Evolutionary conservation across 306 rosid species (phyloP), one percentile per base, ranked within the genome.

Genomic region (Castanea sativa): DNA sequence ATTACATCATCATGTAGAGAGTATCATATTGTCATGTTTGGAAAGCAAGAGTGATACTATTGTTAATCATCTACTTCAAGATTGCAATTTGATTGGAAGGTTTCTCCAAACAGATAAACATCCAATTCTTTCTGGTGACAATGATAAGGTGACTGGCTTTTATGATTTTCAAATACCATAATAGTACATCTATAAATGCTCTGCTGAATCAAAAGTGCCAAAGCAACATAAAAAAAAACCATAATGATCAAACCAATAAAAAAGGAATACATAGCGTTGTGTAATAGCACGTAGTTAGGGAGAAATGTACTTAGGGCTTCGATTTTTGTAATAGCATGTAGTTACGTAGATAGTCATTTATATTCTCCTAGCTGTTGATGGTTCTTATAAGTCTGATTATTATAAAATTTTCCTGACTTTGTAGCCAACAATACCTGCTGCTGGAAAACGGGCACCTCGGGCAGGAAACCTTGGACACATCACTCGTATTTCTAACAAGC

Each of bases 1-100:
- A 18, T 73, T 96, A 80, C 99, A 96, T 75, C 99, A 93, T 86
- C 99, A 93, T 82, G 92, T 91, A 69, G 98, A 96, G 79, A 96
- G 95, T 84, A 92, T 93, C 69, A 79, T 93, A 74, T 55, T 89
- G 43, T 93, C 97, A 30, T 93, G 97, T 80, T 90, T 93, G 90
- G 99, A 91, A 77, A 93, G 99, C 80, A 91, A 88, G 92, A 83
- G 77, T 52, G 92, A 91, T 75, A 83, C 78, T 45, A 76, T 91
- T 73, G 90, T 88, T 74, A 87, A 87, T 78, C 96, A 93, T 88
- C 91, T 96, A 83, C 96, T 96, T 59, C 88, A 55, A 77, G 97
- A 91, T 73, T 93, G 98, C 80, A 85, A 91, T 88, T 87, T 96
- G 87, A 80, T 93, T 80, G 97, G 91, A 69, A 90, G 91, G 84